A percentile compares a stretch with the other conserved stretches of the same genome.
phyloP scores from a whole-genome alignment of 176 grass and related monocot species.

The Carex cristatella region DNA sequence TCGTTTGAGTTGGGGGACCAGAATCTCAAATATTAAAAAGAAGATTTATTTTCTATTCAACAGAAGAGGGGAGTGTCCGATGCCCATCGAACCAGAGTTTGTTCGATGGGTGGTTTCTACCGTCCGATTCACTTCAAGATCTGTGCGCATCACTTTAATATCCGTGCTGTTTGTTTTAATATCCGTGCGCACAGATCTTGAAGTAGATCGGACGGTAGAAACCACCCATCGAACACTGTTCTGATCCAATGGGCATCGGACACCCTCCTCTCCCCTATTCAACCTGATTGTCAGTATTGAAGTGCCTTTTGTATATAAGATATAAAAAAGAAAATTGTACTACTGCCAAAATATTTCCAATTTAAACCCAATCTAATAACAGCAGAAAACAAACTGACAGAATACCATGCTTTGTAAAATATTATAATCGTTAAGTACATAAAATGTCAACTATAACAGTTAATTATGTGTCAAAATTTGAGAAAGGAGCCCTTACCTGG shows the following conservation, averaged over 20 bases:
- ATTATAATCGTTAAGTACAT: neutral
- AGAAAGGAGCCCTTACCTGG: slow-evolving; percentile 3
- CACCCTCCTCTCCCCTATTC: neutral
- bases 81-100: no score
- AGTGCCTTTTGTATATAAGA: neutral
- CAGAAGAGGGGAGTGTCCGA: no score
- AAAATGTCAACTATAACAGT: neutral
- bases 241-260: no score
- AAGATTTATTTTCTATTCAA: neutral
- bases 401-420: neutral
- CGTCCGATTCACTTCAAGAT: no score
- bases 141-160: no score
- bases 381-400: slow-evolving; percentile 2
- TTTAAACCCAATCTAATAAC: neutral
- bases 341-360: neutral
- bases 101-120: no score
- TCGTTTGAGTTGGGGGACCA: neutral
- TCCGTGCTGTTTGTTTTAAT: no score
- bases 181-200: no score
- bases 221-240: no score
- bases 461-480: neutral
- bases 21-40: neutral
- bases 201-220: no score
- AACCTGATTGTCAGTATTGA: neutral
- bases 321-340: neutral